These are phyloP conservation scores for Vitis amurensis DNA, from an alignment of 164 flowering plant species.

Conservation along the genomic window DNA sequence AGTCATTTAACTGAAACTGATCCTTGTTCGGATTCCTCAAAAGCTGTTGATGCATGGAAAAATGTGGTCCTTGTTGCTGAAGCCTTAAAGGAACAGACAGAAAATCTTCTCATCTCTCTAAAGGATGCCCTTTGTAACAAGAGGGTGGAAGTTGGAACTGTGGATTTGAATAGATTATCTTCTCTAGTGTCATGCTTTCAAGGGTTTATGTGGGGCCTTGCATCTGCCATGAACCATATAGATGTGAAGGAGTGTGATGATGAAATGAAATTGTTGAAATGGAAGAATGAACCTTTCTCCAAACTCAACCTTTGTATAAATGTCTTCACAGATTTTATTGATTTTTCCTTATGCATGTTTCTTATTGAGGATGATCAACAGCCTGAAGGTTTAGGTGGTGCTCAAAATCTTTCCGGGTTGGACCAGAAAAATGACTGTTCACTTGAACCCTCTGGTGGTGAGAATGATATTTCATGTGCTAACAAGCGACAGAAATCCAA, in stretches of 20 bases:
- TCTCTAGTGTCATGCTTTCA: conserved; percentile 56
- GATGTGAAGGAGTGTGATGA: conserved; percentile 11
- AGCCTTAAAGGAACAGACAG: conserved; percentile 46
- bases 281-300: conserved; percentile 27
- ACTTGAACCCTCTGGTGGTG: conserved; percentile 5
- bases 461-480: conserved; percentile 4
- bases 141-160: conserved; percentile 15
- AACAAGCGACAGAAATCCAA: conserved; percentile 12
- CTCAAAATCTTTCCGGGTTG: conserved; percentile 14
- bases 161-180: conserved; percentile 43
- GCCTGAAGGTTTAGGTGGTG: conserved; percentile 13
- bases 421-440: conserved; percentile 10
- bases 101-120: conserved; percentile 24
- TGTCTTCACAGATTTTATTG: conserved; percentile 35
- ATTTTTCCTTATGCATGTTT: conserved; percentile 29
- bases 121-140: conserved; percentile 23
- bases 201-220: conserved; percentile 78
- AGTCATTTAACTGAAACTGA: conserved; percentile 17
- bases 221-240: conserved; percentile 36
- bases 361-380: conserved; percentile 28
- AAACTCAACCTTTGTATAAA: conserved; percentile 33
- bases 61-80: conserved; percentile 38
- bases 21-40: conserved; percentile 21
- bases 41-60: conserved; percentile 35
- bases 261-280: conserved; percentile 21